Evolutionary conservation across 805 yeast species (phyloP).

Genomic region (Vanderwaltozyma polyspora): DNA sequence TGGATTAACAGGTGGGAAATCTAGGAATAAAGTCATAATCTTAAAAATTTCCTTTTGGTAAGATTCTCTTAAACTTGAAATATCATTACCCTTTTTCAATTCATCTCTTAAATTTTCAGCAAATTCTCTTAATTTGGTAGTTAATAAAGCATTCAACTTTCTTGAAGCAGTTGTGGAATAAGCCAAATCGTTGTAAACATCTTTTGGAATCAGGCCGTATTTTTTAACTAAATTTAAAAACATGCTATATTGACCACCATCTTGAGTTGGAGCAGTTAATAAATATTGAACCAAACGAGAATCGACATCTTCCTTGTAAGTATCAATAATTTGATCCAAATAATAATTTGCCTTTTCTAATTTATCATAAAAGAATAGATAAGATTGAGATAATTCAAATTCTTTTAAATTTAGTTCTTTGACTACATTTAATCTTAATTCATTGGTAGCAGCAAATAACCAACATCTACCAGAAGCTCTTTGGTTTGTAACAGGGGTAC

Average conservation of each 20-base stretch:
- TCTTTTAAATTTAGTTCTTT: slow-evolving; percentile 50
- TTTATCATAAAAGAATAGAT: slow-evolving; percentile 75
- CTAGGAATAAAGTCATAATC: slow-evolving; percentile 56
- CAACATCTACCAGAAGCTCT: slow-evolving; percentile 74
- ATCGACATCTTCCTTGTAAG: slow-evolving; percentile 53
- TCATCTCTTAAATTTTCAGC: slow-evolving; percentile 55
- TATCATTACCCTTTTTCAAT: slow-evolving; percentile 26
- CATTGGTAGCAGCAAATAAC: slow-evolving; percentile 77
- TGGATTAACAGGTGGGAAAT: slow-evolving; percentile 67
- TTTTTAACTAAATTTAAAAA: slow-evolving; percentile 63
- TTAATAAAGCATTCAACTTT: slow-evolving; percentile 48
- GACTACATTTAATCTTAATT: slow-evolving; percentile 53
- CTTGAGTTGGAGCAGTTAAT: slow-evolving; percentile 54
- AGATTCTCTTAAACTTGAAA: slow-evolving; percentile 33
- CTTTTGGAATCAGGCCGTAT: slow-evolving; percentile 73
- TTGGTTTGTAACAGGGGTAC: slow-evolving; percentile 60
- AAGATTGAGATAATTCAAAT: slow-evolving; percentile 69
- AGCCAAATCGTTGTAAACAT: slow-evolving; percentile 58
- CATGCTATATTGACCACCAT: slow-evolving; percentile 89
- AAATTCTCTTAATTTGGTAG: slow-evolving; percentile 64
- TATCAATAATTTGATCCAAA: slow-evolving; percentile 63
- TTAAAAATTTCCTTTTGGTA: slow-evolving; percentile 55
- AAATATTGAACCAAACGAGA: slow-evolving; percentile 61
- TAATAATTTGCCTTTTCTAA: slow-evolving; percentile 76
- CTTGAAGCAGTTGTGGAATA: slow-evolving; percentile 41